Percentiles rank a stretch among this genome's conserved stretches.
These are phyloP conservation scores for Blastobotrys proliferans DNA, from an alignment of 1,139 yeast species.

Conservation along the genomic window DNA sequence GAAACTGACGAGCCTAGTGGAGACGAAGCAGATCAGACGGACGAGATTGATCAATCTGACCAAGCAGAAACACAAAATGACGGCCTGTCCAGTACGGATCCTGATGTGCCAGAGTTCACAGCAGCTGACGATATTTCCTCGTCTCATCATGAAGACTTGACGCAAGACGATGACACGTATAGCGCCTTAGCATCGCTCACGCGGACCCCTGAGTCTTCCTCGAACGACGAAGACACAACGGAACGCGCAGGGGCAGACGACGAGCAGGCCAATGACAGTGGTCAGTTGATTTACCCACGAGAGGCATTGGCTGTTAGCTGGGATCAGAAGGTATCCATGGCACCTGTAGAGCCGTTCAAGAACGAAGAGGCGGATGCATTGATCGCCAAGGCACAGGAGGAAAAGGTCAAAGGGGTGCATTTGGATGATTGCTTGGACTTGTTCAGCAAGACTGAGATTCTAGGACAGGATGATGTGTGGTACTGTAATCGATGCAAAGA, in stretches of 20 bases:
- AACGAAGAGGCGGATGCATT: conserved; percentile 14
- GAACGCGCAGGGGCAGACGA: no score
- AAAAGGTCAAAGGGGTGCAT: conserved; percentile 40
- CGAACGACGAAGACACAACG: no score
- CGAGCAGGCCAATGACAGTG: not conserved
- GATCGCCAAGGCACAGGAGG: conserved; percentile 31
- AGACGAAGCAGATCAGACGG: no score
- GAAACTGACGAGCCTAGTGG: not conserved
- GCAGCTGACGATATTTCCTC: not conserved
- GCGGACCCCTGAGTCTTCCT: no score
- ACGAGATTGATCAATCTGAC: no score
- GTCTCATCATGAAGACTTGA: not conserved
- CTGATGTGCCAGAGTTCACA: no score
- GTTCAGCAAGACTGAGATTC: conserved; percentile 78
- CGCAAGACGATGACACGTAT: not conserved
- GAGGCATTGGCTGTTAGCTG: conserved; percentile 10
- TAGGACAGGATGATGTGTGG: conserved; percentile 92
- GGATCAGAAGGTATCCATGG: not conserved
- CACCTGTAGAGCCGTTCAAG: not conserved
- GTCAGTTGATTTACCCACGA: conserved; percentile 6
- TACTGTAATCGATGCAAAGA: conserved; percentile 87
- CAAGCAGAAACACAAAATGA: no score
- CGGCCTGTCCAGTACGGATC: no score
- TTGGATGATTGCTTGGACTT: conserved; percentile 70
- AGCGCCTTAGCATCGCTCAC: no score